These are phyloP conservation scores for Capillidium rhysosporum DNA, from an alignment of 371 early-diverging fungal genomes.

Conservation along the genomic window DNA sequence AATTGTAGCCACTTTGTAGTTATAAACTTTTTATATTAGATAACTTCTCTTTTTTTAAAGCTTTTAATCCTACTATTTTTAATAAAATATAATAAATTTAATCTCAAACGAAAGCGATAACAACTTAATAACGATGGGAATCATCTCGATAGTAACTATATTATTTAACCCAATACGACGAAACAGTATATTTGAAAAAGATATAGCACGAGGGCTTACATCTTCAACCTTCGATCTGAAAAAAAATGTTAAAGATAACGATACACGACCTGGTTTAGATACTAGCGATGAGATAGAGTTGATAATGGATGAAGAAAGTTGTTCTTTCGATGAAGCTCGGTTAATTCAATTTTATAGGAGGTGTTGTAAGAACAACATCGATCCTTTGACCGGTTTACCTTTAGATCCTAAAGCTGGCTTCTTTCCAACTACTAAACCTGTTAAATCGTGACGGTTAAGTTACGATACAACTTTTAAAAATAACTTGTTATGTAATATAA, in stretches of 20 bases:
- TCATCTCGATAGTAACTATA: background rate
- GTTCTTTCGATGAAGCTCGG: conserved; percentile 62
- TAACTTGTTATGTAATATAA: too few relatives aligned
- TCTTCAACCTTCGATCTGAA: conserved; percentile 50
- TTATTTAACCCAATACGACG: background rate
- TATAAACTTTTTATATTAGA: too few relatives aligned
- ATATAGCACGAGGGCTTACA: conserved; percentile 47
- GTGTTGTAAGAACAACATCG: conserved; percentile 51
- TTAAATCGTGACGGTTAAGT: too few relatives aligned
- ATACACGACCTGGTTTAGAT: conserved; percentile 47
- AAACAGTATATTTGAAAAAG: conserved; percentile 12
- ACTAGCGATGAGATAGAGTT: conserved; percentile 37
- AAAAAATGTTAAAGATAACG: conserved; percentile 40
- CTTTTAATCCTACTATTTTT: too few relatives aligned
- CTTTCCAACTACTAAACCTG: background rate
- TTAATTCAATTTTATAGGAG: conserved; percentile 47
- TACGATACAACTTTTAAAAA: too few relatives aligned
- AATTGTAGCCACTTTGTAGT: too few relatives aligned
- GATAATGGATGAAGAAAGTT: conserved; percentile 50
- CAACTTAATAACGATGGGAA: background rate
- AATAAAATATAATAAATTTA: too few relatives aligned
- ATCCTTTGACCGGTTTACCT: conserved; percentile 56
- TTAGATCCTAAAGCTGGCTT: conserved; percentile 39
- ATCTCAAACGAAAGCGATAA: too few relatives aligned
- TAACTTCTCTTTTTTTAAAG: too few relatives aligned